These are phyloP conservation scores for Salix caprea DNA, from an alignment of 345 rosid species.

Conservation along the genomic window DNA sequence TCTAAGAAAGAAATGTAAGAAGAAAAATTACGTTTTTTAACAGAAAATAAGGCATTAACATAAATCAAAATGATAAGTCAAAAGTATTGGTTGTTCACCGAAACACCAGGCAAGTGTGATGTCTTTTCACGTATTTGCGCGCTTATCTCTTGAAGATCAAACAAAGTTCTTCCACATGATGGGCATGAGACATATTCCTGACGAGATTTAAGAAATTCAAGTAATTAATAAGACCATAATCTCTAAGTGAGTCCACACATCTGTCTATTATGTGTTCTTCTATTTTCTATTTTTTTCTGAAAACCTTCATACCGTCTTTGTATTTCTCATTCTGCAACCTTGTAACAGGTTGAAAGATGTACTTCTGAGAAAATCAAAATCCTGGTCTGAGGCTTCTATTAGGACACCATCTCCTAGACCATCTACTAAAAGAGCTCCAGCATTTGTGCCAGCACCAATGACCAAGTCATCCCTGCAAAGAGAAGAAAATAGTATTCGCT, in stretches of 20 bases:
- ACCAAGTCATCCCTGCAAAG: constrained; percentile 84
- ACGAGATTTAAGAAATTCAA: constrained; percentile 10
- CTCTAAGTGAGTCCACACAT: not conserved
- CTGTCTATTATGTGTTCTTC: not conserved
- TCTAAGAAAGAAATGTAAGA: constrained; percentile 33
- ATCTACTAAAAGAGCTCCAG: constrained; percentile 87
- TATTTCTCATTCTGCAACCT: constrained; percentile 99
- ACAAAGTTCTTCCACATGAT: constrained; percentile 93
- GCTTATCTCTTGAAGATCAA: constrained; percentile 94
- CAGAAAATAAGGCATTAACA: not conserved
- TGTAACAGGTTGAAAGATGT: constrained; percentile 93
- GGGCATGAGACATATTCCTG: constrained; percentile 98
- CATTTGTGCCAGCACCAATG: constrained; percentile 78
- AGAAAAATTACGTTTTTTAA: not conserved
- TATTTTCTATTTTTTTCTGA: not conserved
- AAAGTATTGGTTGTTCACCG: constrained; percentile 44
- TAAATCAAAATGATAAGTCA: not conserved
- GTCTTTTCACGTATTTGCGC: constrained; percentile 91
- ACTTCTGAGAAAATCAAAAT: constrained; percentile 77
- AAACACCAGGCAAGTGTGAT: constrained; percentile 92
- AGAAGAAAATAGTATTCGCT: constrained; percentile 15
- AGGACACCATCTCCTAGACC: constrained; percentile 95
- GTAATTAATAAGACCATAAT: not conserved
- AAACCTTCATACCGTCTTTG: constrained; percentile 69
- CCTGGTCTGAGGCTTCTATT: constrained; percentile 81